Evolutionary conservation across 2,329 filamentous ascomycete species (phyloP).

Genomic region (Neopestalotiopsis sp.): DNA sequence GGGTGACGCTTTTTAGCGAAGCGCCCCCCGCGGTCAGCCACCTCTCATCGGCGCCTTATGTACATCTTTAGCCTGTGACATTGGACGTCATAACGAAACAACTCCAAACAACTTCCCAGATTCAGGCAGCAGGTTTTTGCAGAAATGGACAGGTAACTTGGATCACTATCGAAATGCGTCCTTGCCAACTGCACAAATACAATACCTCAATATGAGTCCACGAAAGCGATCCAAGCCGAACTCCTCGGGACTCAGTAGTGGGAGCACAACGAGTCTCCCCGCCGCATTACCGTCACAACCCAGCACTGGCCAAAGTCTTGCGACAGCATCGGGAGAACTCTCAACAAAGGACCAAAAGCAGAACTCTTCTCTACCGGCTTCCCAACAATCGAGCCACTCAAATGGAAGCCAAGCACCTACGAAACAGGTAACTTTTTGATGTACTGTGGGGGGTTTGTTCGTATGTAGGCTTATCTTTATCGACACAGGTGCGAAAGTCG

Average conservation of each 20-base stretch:
- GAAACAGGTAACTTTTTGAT: constrained; percentile 17
- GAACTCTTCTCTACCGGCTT: constrained; percentile 26
- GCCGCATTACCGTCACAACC: constrained; percentile 27
- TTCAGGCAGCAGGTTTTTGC: constrained; percentile 11
- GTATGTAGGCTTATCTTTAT: neutral
- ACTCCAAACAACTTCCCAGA: constrained; percentile 3
- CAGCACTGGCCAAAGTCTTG: constrained; percentile 25
- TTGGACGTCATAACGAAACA: constrained; percentile 3
- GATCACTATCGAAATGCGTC: neutral
- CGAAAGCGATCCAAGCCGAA: constrained; percentile 48
- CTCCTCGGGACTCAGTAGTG: constrained; percentile 32
- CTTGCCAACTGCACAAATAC: neutral
- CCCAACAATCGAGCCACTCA: constrained; percentile 2
- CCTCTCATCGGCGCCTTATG: neutral
- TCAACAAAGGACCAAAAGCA: constrained; percentile 21
- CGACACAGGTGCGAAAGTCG: constrained; percentile 53
- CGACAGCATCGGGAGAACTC: constrained; percentile 24
- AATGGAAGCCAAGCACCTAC: constrained; percentile 21
- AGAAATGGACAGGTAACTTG: neutral
- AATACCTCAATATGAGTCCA: constrained; percentile 41
- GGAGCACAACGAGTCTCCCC: constrained; percentile 27
- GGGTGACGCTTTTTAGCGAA: constrained; percentile 2
- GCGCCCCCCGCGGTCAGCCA: constrained; percentile 2
- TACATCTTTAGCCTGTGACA: constrained; percentile 1
- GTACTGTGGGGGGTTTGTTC: neutral